Evolutionary conservation across 1,139 yeast genomes (phyloP), one percentile per base, ranked within the genome.

Genomic region (Keqinozyma sinolaborantium): DNA sequence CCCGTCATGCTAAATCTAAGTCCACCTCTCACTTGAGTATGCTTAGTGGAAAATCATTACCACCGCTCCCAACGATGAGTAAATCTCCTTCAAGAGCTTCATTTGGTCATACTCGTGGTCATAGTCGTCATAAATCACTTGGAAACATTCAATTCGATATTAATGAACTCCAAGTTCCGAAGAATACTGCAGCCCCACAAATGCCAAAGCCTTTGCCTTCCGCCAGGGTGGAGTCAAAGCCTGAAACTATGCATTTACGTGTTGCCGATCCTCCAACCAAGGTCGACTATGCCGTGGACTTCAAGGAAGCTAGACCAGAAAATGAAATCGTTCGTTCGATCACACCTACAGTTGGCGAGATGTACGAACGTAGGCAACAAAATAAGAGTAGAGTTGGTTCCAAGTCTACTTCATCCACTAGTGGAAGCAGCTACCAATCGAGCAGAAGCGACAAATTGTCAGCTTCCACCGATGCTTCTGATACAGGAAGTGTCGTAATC

Each of bases 211-310:
- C n/a, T 14, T 13, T 4, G 21, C 26, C 16, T 15, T 30, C 26
- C 7, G 18, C 31, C 16, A 29, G 14, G n/a, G 25, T 9, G 11
- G 27, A 14, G 13, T 12, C 21, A 7, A 18, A 18, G 21, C 36
- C 23, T 11, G 50, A 49, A 25, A 24, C 31, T 2, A 27, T 52
- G 40, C 37, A 53, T 16, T 56, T 66, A 11, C 45, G 45, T 9
- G 58, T 68, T 8, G 60, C 56, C 2, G 70, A 62, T 25, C 73
- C 73, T 2, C 75, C 75, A 4, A 39, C 42, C 13, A 57, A 50
- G 28, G 61, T 69, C 2, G 41, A 51, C 14, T 69, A 69, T 42
- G 64, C 52, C 2, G 65, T 69, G 15, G 75, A 69, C 38, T 69
- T 69, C 48, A 63, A 56, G 30, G 71, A 63, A 31, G 57, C 65